These are phyloP conservation scores for Plasmodium falciparum DNA, from an alignment of 169 alveolate species.

Conservation along the genomic window DNA sequence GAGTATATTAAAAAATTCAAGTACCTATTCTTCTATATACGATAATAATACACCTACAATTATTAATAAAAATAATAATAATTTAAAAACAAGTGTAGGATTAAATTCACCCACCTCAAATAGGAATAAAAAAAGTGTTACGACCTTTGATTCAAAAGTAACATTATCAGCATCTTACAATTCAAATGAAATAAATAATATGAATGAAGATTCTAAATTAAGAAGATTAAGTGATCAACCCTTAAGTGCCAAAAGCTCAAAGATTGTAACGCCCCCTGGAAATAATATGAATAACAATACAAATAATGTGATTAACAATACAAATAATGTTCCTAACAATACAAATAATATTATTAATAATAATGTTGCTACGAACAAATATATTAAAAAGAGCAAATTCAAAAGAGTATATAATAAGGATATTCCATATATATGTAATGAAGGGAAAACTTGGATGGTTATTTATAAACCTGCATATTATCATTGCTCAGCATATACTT, in stretches of 20 bases:
- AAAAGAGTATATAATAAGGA: conserved; percentile 76
- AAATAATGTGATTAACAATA: not conserved
- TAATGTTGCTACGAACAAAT: not conserved
- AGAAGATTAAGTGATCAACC: conserved; percentile 9
- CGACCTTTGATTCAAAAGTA: not conserved
- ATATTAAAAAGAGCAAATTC: conserved; percentile 25
- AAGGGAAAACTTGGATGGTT: conserved; percentile 83
- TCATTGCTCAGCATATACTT: conserved; percentile 83
- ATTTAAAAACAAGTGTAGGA: not conserved
- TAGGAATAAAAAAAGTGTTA: conserved; percentile 8
- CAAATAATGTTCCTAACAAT: not conserved
- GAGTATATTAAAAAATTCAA: not conserved
- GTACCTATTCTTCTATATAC: not conserved
- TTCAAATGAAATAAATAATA: not conserved
- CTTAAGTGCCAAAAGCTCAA: not conserved
- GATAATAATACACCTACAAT: not conserved
- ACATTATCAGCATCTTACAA: not conserved
- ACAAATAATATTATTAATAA: not conserved
- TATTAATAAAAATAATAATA: not conserved
- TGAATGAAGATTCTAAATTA: conserved; percentile 5
- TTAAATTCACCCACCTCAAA: not conserved
- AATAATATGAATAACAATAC: not conserved
- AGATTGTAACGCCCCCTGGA: not conserved
- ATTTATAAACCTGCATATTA: conserved; percentile 84
- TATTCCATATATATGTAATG: conserved; percentile 81